Evolutionary conservation across 352 stramenopile species (phyloP).

Genomic region (Phytophthora litchii): DNA sequence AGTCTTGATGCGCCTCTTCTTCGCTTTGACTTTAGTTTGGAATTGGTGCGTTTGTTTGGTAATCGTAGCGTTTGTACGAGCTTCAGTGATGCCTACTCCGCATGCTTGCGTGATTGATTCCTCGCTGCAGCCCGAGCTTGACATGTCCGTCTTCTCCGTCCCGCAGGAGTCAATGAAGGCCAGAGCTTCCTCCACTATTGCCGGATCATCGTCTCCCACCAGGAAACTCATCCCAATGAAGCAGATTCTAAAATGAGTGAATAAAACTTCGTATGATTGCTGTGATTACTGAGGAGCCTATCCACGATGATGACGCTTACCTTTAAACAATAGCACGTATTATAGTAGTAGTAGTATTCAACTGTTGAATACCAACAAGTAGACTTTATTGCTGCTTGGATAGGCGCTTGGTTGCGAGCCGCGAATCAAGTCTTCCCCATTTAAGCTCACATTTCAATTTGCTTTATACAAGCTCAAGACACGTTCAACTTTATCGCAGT

Average conservation of each 20-base stretch:
- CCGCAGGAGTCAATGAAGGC: conserved; percentile 26
- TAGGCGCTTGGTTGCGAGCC: no score
- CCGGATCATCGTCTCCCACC: conserved; percentile 7
- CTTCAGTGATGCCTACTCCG: neutral
- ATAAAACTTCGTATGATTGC: neutral
- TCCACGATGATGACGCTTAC: conserved; percentile 1
- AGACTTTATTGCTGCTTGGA: no score
- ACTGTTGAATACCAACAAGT: no score
- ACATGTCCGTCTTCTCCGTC: neutral
- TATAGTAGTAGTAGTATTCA: no score
- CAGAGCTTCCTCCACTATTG: conserved; percentile 18
- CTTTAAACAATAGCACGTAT: no score
- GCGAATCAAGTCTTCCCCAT: neutral
- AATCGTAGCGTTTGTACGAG: neutral
- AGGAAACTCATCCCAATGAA: conserved; percentile 20
- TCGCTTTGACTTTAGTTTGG: conserved; percentile 1
- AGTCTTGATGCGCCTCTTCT: conserved; percentile 23
- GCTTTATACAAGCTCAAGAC: neutral
- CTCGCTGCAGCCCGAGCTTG: conserved; percentile 1
- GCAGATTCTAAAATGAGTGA: neutral
- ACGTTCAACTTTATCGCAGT: neutral
- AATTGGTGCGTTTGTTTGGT: neutral
- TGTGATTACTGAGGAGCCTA: neutral
- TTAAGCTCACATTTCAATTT: neutral
- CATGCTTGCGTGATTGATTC: neutral